Evolutionary conservation across 257 asterid genomes (phyloP), one percentile per base, ranked within the genome.

Genomic region (Gardenia jasminoides): DNA sequence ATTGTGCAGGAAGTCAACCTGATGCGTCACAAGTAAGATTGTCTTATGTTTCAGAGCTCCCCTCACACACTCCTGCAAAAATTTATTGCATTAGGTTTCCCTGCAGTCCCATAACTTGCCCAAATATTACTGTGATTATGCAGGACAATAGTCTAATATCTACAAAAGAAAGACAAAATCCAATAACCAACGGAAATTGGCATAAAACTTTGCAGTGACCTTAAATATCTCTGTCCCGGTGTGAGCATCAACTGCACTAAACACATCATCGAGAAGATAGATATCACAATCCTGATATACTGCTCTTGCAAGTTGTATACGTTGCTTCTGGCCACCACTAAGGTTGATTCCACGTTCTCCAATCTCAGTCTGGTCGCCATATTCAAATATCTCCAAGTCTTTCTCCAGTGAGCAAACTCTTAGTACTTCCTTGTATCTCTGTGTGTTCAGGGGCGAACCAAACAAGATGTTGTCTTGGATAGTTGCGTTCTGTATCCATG

Each of bases 231-330:
- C 91, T 8, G 97, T 79, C 66, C 97, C 98, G 6, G 98, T 91
- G 77, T 93, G 98, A 81, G 98, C 98, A 91, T 93, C 98, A 68
- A 93, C 97, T 7, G 98, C 98, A 75, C 98, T 91, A 76, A 93
- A 93, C n/a, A 89, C 46, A 67, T 93, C 97, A 68, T 91, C 97
- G 7, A 93, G 92, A 68, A 93, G 84, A 87, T 89, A 91, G 61
- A 91, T 79, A 81, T 91, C 97, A 24, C 86, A 81, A 31, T 91
- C 93, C 75, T 93, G 94, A 89, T 91, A 93, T 0, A 93, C 90
- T 15, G 97, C 96, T 83, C 98, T 85, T 4, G 97, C 97, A 15
- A 93, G 93, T 78, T 93, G 97, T 72, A 93, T 83, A 64, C 97
- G 80, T 61, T 93, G 95, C 85, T 92, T 92, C 83, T 92, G 97